These are phyloP conservation scores for Chaetomium cochliodes DNA, from an alignment of 495 filamentous ascomycete genomes.

Conservation along the genomic window DNA sequence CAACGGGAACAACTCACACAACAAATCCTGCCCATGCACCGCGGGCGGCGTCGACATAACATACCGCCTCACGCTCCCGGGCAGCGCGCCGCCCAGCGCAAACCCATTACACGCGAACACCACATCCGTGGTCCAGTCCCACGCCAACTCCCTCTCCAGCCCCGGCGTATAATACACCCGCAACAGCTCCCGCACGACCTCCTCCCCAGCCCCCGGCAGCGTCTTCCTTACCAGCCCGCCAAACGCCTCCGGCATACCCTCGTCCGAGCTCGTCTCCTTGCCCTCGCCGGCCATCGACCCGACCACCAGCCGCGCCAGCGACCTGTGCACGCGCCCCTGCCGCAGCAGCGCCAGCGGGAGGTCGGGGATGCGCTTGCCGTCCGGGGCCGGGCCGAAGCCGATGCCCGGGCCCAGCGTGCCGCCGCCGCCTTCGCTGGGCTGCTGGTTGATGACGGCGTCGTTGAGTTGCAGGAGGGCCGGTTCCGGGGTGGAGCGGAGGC, in stretches of 20 bases:
- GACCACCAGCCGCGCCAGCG: background rate
- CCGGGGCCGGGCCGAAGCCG: constrained; percentile 16
- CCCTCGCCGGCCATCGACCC: constrained; percentile 6
- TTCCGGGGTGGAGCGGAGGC: background rate
- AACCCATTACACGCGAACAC: constrained; percentile 18
- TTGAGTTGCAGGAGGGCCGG: background rate
- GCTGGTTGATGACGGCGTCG: constrained; percentile 10
- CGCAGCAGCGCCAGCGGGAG: constrained; percentile 1
- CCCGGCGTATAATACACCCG: background rate
- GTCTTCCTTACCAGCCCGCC: constrained; percentile 9
- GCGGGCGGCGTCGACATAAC: constrained; percentile 8
- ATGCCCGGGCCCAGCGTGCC: constrained; percentile 9
- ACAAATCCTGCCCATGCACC: constrained; percentile 2
- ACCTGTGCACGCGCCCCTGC: constrained; percentile 11
- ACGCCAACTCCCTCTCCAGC: constrained; percentile 6
- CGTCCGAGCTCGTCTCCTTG: background rate
- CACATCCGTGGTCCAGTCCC: constrained; percentile 22
- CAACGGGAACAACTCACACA: background rate
- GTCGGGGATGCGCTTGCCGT: constrained; percentile 15
- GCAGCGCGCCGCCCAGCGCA: background rate
- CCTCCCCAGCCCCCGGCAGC: background rate
- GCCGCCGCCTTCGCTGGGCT: background rate
- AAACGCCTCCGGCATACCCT: constrained; percentile 8
- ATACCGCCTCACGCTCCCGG: background rate
- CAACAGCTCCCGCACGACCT: background rate